Evolutionary conservation across 305 asterid species (phyloP).

Genomic region (Solanum aculeatissimum): DNA sequence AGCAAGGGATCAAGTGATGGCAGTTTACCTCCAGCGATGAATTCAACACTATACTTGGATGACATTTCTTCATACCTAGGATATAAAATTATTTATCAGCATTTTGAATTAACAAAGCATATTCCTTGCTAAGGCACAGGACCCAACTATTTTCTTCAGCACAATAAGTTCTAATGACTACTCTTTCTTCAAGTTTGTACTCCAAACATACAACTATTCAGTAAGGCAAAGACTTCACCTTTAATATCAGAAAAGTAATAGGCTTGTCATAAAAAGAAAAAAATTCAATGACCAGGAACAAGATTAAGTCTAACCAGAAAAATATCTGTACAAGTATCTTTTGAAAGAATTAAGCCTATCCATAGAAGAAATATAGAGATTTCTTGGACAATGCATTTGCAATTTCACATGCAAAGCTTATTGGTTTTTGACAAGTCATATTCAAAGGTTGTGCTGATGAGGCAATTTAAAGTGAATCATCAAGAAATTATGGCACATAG

Average conservation of each 20-base stretch:
- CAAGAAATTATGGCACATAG: background rate
- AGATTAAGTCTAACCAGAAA: background rate
- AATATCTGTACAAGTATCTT: background rate
- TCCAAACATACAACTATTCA: background rate
- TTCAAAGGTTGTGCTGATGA: background rate
- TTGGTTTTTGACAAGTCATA: background rate
- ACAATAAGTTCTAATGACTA: background rate
- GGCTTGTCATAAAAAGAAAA: background rate
- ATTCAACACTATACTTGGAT: constrained; percentile 62
- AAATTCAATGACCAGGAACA: background rate
- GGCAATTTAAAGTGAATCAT: background rate
- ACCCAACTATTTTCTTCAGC: background rate
- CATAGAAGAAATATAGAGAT: background rate
- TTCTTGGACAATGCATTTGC: background rate
- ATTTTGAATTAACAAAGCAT: background rate
- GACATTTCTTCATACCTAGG: constrained; percentile 84
- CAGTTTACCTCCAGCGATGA: constrained; percentile 84
- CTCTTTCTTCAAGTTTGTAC: background rate
- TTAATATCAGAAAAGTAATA: background rate
- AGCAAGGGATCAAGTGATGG: background rate
- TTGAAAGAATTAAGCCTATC: background rate
- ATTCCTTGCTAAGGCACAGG: background rate
- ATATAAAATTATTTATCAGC: background rate
- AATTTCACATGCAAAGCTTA: background rate
- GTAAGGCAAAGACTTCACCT: background rate